Conservation (phyloP, 2,329 filamentous ascomycete species). For the Alternaria hordeiaustralica region DNA sequence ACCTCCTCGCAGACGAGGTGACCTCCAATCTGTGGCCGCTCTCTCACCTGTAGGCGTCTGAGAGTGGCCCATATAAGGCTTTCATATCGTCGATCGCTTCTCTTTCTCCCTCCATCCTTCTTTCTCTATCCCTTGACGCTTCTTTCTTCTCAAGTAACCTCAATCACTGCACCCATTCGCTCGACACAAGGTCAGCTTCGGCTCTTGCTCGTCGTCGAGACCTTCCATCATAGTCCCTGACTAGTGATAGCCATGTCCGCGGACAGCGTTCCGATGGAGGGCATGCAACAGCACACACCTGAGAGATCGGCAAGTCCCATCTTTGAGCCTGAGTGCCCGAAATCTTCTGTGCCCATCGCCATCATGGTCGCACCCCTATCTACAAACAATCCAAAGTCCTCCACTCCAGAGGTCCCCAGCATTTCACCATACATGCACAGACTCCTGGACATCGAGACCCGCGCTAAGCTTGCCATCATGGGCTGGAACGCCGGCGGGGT, state of each 20-base stretch:
- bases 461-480: neutral
- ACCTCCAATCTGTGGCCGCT: neutral
- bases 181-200: neutral
- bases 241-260: neutral
- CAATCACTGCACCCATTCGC: neutral
- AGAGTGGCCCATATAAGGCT: neutral
- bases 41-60: neutral
- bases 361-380: neutral
- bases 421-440: neutral
- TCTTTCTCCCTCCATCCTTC: neutral
- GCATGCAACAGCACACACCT: neutral
- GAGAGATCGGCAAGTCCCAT: neutral
- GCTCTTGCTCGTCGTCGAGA: neutral
- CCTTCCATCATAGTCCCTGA: neutral
- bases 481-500: neutral
- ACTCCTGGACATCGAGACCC: neutral
- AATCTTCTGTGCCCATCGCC: neutral
- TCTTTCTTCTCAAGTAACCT: neutral
- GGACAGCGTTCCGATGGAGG: neutral
- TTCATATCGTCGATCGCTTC: neutral
- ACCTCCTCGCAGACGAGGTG: neutral
- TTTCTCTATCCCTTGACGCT: neutral
- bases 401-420: neutral
- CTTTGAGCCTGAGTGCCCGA: neutral
- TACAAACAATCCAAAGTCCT: neutral